Evolutionary conservation across 192 early-diverging fungal species (phyloP).

Genomic region (Rhizoclosmatium sp.): DNA sequence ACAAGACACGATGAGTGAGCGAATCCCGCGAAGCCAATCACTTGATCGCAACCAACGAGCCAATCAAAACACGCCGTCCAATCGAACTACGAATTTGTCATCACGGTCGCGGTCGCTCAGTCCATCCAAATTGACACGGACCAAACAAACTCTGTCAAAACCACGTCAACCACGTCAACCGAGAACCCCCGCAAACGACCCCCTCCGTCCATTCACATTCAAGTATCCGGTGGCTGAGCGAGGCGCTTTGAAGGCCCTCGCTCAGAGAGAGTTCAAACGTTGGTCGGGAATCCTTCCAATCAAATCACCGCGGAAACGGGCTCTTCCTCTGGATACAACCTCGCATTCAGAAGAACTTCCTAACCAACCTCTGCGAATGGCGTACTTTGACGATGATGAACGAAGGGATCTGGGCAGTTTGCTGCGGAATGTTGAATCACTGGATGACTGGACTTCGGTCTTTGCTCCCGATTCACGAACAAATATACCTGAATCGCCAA

Average conservation of each 20-base stretch:
- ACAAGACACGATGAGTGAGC: no score
- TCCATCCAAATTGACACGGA: no score
- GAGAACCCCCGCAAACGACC: neutral
- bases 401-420: no score
- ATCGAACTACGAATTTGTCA: no score
- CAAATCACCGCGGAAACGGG: neutral
- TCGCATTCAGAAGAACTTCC: neutral
- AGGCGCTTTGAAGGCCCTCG: neutral
- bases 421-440: neutral
- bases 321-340: no score
- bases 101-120: no score
- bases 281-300: constrained; percentile 1
- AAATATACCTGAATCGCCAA: no score
- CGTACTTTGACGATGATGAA: neutral
- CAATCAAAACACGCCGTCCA: no score
- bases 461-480: no score
- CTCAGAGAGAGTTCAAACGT: neutral
- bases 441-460: neutral
- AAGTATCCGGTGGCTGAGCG: neutral
- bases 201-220: neutral
- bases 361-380: neutral
- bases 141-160: no score
- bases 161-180: neutral
- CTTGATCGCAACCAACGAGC: no score
- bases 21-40: no score